Conservation (phyloP, 192 early-diverging fungal species). For the Gryganskiella cystojenkinii region DNA sequence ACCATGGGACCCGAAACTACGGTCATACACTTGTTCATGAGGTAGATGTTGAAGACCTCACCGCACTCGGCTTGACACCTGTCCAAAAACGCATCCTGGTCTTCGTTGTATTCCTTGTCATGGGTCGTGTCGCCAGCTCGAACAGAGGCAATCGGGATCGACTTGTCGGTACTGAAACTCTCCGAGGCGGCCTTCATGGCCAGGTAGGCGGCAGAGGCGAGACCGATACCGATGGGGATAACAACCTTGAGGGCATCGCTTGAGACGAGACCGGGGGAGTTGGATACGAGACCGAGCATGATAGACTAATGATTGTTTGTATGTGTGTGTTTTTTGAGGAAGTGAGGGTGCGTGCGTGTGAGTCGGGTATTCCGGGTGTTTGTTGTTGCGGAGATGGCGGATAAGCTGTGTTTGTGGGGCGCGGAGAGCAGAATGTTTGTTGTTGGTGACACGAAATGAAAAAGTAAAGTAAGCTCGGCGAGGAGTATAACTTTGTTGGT, state of each 20-base stretch:
- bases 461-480: too few species aligned
- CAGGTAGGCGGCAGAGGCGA: slow-evolving; percentile 34
- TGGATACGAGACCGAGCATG: slow-evolving; percentile 21
- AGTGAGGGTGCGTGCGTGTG: too few species aligned
- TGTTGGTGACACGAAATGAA: too few species aligned
- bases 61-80: slow-evolving; percentile 23
- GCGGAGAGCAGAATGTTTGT: too few species aligned
- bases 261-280: not conserved
- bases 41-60: slow-evolving; percentile 24
- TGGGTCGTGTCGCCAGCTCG: slow-evolving; percentile 27
- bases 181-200: slow-evolving; percentile 10
- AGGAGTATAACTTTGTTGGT: too few species aligned
- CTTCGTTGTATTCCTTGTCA: slow-evolving; percentile 30
- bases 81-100: slow-evolving; percentile 22
- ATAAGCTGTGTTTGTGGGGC: too few species aligned
- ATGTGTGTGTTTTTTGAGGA: too few species aligned
- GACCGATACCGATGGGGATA: slow-evolving; percentile 33
- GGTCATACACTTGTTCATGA: slow-evolving; percentile 7
- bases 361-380: too few species aligned
- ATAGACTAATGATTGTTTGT: too few species aligned
- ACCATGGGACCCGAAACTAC: slow-evolving; percentile 35
- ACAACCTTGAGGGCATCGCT: slow-evolving; percentile 4
- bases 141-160: slow-evolving; percentile 22
- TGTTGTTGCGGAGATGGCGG: too few species aligned
- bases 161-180: slow-evolving; percentile 28